Percentiles rank a stretch among this genome's conserved stretches.
phyloP scores from a whole-genome alignment of 1,284 basidiomycete species.

The Melampsora larici-populina region DNA sequence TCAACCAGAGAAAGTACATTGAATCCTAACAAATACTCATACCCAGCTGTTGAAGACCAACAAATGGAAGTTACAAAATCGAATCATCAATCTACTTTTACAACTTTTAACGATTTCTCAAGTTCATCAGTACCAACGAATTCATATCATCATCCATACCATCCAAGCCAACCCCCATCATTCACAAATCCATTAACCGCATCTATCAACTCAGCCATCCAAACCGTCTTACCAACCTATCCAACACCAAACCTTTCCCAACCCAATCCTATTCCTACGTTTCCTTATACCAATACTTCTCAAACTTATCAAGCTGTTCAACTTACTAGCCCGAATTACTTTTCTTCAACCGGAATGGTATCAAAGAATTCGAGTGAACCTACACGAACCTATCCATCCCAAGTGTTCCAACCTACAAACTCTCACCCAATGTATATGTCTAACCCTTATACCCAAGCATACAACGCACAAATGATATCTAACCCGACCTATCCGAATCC shows the following conservation, averaged over 20 bases:
- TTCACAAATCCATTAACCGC: constrained; percentile 1
- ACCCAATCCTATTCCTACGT: not conserved
- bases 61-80: too few relatives aligned
- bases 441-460: not conserved
- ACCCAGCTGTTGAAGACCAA: too few relatives aligned
- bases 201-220: constrained; percentile 31
- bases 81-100: too few relatives aligned
- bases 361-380: too few relatives aligned
- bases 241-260: not conserved
- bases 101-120: too few relatives aligned
- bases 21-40: too few relatives aligned
- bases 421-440: not conserved
- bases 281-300: not conserved
- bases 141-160: not conserved
- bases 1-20: too few relatives aligned
- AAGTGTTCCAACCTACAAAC: not conserved
- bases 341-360: not conserved
- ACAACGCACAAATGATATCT: too few relatives aligned
- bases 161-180: too few relatives aligned
- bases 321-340: not conserved
- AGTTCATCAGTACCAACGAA: not conserved
- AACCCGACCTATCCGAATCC: too few relatives aligned
- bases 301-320: too few relatives aligned
- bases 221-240: not conserved
- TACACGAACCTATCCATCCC: not conserved